Percentiles rank a stretch among this genome's conserved stretches.
These are phyloP conservation scores for Fragosphaeria purpurea DNA, from an alignment of 2,329 filamentous ascomycete species.

Conservation along the genomic window DNA sequence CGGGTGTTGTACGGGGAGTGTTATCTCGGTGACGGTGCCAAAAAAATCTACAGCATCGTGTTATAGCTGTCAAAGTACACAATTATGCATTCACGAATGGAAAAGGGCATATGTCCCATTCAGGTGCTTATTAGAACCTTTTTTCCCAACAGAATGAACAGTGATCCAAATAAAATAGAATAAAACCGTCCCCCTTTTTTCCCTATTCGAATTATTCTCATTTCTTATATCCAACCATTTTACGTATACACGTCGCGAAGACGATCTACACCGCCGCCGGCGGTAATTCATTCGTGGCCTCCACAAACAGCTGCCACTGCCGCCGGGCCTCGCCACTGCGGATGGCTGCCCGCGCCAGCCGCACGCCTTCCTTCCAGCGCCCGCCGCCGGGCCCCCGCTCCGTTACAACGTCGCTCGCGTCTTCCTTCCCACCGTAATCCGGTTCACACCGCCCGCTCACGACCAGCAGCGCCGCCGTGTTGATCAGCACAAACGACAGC, in stretches of 20 bases:
- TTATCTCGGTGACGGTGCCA: constrained; percentile 21
- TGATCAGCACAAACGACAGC: constrained; percentile 87
- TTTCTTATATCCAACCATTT: background rate
- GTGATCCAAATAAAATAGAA: no score
- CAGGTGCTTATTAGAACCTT: no score
- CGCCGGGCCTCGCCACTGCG: constrained; percentile 77
- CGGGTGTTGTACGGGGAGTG: constrained; percentile 38
- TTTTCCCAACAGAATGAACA: no score
- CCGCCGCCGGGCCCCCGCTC: constrained; percentile 78
- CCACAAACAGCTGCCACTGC: constrained; percentile 75
- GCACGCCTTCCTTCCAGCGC: constrained; percentile 90
- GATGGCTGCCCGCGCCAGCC: constrained; percentile 79
- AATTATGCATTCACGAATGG: no score
- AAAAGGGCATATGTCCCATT: no score
- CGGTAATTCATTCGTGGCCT: constrained; percentile 54
- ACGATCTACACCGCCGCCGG: background rate
- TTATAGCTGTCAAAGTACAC: no score
- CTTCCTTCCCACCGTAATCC: constrained; percentile 61
- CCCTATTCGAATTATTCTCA: background rate
- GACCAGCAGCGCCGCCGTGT: constrained; percentile 81
- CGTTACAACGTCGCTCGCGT: constrained; percentile 69
- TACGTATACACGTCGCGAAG: background rate
- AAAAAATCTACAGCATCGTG: no score
- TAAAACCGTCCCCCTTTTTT: background rate
- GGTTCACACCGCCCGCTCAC: constrained; percentile 73